phyloP scores from a whole-genome alignment of 371 early-diverging fungal genomes.

The Actinomortierella wolfii region DNA sequence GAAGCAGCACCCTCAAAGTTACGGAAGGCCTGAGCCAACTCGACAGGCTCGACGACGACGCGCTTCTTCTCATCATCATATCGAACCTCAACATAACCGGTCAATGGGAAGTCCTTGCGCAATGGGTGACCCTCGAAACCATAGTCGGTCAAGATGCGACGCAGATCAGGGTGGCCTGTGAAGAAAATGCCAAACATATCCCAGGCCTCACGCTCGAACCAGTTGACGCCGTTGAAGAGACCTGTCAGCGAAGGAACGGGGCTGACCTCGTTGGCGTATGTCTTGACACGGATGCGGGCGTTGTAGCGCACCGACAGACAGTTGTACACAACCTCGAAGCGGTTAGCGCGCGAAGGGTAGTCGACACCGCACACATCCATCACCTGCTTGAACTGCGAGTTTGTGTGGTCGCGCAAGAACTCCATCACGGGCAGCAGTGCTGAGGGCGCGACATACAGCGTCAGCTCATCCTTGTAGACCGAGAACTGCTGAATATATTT shows the following conservation, averaged over 20 bases:
- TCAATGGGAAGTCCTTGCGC: constrained; percentile 98
- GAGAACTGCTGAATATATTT: constrained; percentile 96
- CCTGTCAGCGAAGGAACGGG: constrained; percentile 86
- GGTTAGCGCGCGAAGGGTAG: constrained; percentile 88
- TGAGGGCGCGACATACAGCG: constrained; percentile 88
- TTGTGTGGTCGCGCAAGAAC: constrained; percentile 95
- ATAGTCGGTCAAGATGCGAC: constrained; percentile 97
- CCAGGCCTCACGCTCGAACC: constrained; percentile 98
- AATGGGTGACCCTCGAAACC: constrained; percentile 98
- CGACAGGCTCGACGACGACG: constrained; percentile 94
- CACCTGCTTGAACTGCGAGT: constrained; percentile 90
- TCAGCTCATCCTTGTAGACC: constrained; percentile 97
- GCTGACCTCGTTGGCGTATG: constrained; percentile 89
- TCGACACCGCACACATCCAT: constrained; percentile 91
- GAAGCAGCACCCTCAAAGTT: constrained; percentile 87
- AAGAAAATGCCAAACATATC: constrained; percentile 99
- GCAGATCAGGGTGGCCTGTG: constrained; percentile 93
- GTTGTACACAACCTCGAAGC: constrained; percentile 97
- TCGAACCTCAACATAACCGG: constrained; percentile 94
- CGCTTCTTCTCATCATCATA: constrained; percentile 98
- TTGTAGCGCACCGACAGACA: constrained; percentile 87
- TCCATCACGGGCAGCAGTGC: constrained; percentile 77
- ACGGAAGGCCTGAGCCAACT: constrained; percentile 96
- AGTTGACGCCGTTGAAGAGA: constrained; percentile 88
- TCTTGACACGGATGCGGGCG: constrained; percentile 96